Evolutionary conservation across 768 basidiomycete genomes (phyloP), one percentile per base, ranked within the genome.

Genomic region (Phanerodontia chrysosporium): DNA sequence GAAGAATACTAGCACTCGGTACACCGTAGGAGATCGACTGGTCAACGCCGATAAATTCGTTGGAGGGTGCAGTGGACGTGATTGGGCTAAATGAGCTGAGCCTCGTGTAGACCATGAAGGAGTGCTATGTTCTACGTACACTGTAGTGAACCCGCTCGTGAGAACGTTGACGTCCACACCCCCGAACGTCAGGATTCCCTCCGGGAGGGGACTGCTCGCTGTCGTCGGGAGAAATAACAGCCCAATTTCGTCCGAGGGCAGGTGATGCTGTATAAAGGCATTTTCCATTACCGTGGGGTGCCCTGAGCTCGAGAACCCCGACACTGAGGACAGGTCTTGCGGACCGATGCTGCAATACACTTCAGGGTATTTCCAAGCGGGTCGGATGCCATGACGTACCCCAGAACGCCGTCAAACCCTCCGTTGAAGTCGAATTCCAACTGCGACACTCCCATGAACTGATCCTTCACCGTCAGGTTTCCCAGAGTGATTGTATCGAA

Each of bases 341-440:
- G 87, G 87, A 18, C 87, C 87, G 58, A 88, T 78, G 8, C 85
- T 60, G 22, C 49, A 36, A 3, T 13, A 21, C n/a, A 49, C 32
- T 21, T 44, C 16, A 57, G 32, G 2, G 18, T 14, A n/a, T n/a
- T n/a, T n/a, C n/a, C n/a, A n/a, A n/a, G n/a, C n/a, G n/a, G n/a
- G n/a, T n/a, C n/a, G n/a, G n/a, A n/a, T n/a, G n/a, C n/a, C n/a
- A n/a, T n/a, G n/a, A n/a, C 57, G 8, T 36, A 58, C 57, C 57
- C 86, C 24, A 87, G 60, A 59, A 88, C 86, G 9, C 86, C 86
- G 62, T 88, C 87, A 22, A 82, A 75, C 36, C 77, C 80, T 0
- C 61, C 39, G 65, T n/a, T n/a, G n/a, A n/a, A n/a, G n/a, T n/a
- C n/a, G n/a, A n/a, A n/a, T n/a, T n/a, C n/a, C n/a, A n/a, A n/a